Conservation (phyloP, 2,329 filamentous ascomycete genomes). For the Cercospora sojina region DNA sequence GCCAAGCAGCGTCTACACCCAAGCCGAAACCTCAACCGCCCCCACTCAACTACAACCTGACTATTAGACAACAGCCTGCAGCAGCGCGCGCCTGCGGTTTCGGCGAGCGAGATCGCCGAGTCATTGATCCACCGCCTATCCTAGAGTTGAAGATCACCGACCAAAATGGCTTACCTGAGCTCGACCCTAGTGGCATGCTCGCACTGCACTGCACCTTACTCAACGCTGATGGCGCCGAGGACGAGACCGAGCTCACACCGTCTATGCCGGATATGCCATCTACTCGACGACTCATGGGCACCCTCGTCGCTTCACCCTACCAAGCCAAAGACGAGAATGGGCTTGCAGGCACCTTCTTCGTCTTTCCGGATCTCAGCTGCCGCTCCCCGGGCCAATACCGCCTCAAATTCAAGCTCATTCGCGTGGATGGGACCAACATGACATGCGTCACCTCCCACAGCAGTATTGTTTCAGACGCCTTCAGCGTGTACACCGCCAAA, state of each 20-base stretch:
- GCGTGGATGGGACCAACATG: constrained; percentile 63
- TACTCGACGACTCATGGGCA: constrained; percentile 76
- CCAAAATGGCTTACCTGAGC: constrained; percentile 54
- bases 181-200: constrained; percentile 61
- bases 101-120: constrained; percentile 75
- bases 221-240: constrained; percentile 65
- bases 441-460: constrained; percentile 50
- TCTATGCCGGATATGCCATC: constrained; percentile 59
- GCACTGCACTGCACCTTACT: constrained; percentile 72
- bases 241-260: constrained; percentile 59
- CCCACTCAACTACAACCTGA: constrained; percentile 49
- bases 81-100: constrained; percentile 80
- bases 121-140: constrained; percentile 82
- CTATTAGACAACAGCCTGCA: constrained; percentile 72
- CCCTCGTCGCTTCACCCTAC: constrained; percentile 73
- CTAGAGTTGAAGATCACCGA: constrained; percentile 69
- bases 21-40: constrained; percentile 25
- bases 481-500: constrained; percentile 78
- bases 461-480: constrained; percentile 64
- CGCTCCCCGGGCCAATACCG: constrained; percentile 74
- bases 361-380: constrained; percentile 79
- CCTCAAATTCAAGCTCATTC: constrained; percentile 70
- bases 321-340: constrained; percentile 72
- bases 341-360: constrained; percentile 77
- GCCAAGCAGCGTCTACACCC: neutral